Evolutionary conservation across 2,329 filamentous ascomycete genomes (phyloP), one percentile per base, ranked within the genome.

Genomic region (Colletotrichum chrysophilum): DNA sequence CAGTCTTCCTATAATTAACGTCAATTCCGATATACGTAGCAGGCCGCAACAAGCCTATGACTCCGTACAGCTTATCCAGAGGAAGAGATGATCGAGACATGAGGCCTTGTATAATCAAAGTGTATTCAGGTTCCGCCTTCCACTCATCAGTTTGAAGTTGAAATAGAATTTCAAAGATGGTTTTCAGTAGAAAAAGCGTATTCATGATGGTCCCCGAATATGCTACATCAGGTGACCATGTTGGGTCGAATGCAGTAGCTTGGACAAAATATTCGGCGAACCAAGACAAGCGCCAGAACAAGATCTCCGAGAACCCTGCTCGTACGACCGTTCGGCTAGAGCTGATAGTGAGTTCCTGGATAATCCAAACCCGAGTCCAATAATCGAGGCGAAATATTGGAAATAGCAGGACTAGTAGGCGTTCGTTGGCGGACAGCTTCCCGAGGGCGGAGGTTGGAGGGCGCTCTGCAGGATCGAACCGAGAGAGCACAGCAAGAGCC

Each of bases 231-330:
- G 21, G 5, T 16, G 52, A 26, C 52, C 24, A 26, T 6, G 2
- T 7, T 0, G 52, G 4, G n/a, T 16, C 7, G 18, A 4, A 8
- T 8, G 1, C 4, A 24, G 12, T 0, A 21, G 5, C 13, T 0
- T 5, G 24, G 21, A 14, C 0, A 55, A 7, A 4, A 4, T 4
- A 0, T 7, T 26, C 21, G 14, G 52, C 52, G 4, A 26, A 14
- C 24, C n/a, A 26, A 16, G 52, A 56, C n/a, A 56, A 3, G 14
- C 7, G n/a, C 6, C 2, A 12, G 6, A 56, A 56, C n/a, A 6
- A 16, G 6, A 56, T 56, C 7, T 16, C 3, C 3, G 52, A 24
- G 12, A 6, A 16, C 2, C 52, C 52, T 13, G 0, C 52, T 4
- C 21, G 52, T 4, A 56, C 21, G 16, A 56, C 3, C 5, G 52